Conservation (phyloP, 495 filamentous ascomycete species). For the Elasticomyces elasticus region DNA sequence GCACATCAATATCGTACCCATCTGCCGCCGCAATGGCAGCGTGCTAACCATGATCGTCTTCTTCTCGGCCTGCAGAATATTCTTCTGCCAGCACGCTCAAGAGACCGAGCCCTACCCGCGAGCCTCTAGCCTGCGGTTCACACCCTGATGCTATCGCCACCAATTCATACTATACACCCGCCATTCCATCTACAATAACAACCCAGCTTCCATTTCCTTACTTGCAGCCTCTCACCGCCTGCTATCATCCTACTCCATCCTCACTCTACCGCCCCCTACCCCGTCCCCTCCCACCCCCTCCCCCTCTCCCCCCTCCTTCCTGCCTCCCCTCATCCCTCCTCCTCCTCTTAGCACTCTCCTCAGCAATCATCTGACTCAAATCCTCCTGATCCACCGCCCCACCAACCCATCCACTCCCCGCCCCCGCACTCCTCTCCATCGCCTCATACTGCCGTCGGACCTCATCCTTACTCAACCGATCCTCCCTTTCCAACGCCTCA, state of each 20-base stretch:
- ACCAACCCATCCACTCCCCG: slow-evolving; percentile 50
- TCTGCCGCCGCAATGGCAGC: not conserved
- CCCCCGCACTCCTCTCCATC: slow-evolving; percentile 67
- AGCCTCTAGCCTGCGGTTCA: too few species aligned
- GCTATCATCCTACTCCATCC: not conserved
- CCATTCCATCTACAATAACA: not conserved
- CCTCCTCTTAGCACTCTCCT: slow-evolving; percentile 78
- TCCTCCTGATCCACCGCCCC: slow-evolving; percentile 66
- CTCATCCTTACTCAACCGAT: slow-evolving; percentile 59
- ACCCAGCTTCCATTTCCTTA: not conserved
- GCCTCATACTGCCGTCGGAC: slow-evolving; percentile 67
- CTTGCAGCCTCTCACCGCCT: not conserved
- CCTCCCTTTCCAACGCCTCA: slow-evolving; percentile 58
- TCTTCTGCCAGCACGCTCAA: too few species aligned
- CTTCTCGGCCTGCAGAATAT: not conserved
- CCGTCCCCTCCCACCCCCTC: not conserved
- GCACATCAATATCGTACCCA: not conserved
- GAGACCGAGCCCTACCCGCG: too few species aligned
- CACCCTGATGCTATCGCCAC: too few species aligned
- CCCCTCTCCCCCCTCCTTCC: slow-evolving; percentile 39
- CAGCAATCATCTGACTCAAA: slow-evolving; percentile 91
- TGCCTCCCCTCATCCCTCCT: slow-evolving; percentile 77
- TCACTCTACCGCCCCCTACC: not conserved
- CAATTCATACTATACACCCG: too few species aligned
- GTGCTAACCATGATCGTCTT: not conserved